Conservation (phyloP, 2,329 filamentous ascomycete genomes). For the Aspergillus pseudoglaucus region DNA sequence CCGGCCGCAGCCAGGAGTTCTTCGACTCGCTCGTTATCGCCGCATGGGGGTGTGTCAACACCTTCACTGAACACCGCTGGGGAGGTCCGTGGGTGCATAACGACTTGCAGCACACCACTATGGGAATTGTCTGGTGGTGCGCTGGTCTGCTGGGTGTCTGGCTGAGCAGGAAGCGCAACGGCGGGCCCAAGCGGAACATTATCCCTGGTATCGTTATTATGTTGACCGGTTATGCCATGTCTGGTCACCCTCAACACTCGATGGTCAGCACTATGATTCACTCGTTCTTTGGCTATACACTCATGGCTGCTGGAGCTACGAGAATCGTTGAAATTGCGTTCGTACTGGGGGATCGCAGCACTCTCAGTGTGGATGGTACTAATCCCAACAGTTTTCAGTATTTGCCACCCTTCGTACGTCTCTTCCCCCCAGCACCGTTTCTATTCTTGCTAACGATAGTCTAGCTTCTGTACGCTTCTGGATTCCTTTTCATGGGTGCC, state of each 20-base stretch:
- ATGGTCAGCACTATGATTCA: constrained; percentile 84
- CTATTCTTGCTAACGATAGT: constrained; percentile 14
- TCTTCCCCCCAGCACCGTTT: background rate
- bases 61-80: constrained; percentile 96
- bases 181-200: constrained; percentile 83
- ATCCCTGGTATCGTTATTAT: constrained; percentile 86
- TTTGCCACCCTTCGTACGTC: constrained; percentile 62
- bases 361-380: constrained; percentile 59
- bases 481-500: constrained; percentile 95
- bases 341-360: constrained; percentile 65
- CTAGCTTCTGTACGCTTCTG: constrained; percentile 81
- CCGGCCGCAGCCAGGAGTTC: constrained; percentile 89
- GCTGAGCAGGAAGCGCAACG: constrained; percentile 78
- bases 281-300: constrained; percentile 81
- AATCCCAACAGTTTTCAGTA: constrained; percentile 69
- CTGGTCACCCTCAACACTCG: constrained; percentile 76
- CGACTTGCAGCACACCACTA: constrained; percentile 96
- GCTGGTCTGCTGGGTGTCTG: constrained; percentile 87
- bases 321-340: constrained; percentile 90
- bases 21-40: constrained; percentile 89
- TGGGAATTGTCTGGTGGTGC: constrained; percentile 99
- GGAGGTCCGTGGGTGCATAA: constrained; percentile 82
- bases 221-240: constrained; percentile 94
- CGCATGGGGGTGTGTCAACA: constrained; percentile 94
- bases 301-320: constrained; percentile 81